A percentile compares a stretch with the other conserved stretches of the same genome.
These are phyloP conservation scores for Globisporangium mamillatum DNA, from an alignment of 352 stramenopile genomes.

Conservation along the genomic window DNA sequence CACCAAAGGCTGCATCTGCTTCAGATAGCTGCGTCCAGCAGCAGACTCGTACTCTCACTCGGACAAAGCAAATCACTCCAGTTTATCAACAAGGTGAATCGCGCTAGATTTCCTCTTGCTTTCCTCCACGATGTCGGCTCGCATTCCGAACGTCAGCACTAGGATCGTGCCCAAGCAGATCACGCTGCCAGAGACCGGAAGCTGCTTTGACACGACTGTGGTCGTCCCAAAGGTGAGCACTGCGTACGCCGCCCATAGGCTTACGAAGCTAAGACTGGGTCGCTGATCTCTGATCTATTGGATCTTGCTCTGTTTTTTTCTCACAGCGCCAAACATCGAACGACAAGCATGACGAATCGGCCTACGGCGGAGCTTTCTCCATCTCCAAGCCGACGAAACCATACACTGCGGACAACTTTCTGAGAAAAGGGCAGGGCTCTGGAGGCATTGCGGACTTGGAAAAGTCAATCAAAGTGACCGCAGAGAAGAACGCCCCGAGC, in stretches of 20 bases:
- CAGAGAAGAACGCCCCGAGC: slow-evolving; percentile 30
- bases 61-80: not conserved
- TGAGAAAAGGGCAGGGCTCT: slow-evolving; percentile 88
- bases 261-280: not conserved
- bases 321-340: slow-evolving; percentile 65
- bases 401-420: slow-evolving; percentile 86
- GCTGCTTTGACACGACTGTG: slow-evolving; percentile 93
- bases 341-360: slow-evolving; percentile 61
- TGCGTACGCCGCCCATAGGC: too few relatives aligned
- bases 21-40: not conserved
- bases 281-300: not conserved
- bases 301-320: not conserved
- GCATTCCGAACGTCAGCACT: slow-evolving; percentile 83
- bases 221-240: slow-evolving; percentile 46
- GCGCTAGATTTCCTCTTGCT: not conserved
- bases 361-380: slow-evolving; percentile 86
- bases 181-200: slow-evolving; percentile 87
- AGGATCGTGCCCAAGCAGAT: slow-evolving; percentile 78
- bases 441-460: slow-evolving; percentile 82
- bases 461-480: slow-evolving; percentile 38
- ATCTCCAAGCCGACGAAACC: slow-evolving; percentile 85
- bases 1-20: not conserved
- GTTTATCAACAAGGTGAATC: not conserved
- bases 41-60: not conserved
- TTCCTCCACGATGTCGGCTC: slow-evolving; percentile 36